A percentile compares a stretch with the other conserved stretches of the same genome.
These are phyloP conservation scores for Suhomyces xylopsoci DNA, from an alignment of 805 yeast species.

Conservation along the genomic window DNA sequence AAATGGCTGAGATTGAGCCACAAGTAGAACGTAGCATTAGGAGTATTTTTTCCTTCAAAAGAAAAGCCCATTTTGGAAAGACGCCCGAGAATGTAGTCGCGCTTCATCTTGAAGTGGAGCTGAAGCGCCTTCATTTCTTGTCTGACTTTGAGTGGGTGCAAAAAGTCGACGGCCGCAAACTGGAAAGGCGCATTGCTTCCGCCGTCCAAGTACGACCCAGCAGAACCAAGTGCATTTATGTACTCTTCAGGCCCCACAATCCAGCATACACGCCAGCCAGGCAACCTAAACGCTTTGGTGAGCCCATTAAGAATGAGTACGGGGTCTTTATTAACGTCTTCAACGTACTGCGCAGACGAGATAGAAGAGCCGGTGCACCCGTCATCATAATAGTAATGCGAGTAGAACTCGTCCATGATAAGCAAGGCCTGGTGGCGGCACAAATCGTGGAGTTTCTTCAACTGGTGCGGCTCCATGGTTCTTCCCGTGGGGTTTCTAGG, in stretches of 20 bases:
- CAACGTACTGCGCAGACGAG: constrained; percentile 48
- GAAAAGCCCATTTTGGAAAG: constrained; percentile 52
- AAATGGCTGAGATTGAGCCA: constrained; percentile 57
- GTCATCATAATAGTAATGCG: constrained; percentile 56
- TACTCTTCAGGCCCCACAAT: constrained; percentile 60
- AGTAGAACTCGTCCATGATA: constrained; percentile 63
- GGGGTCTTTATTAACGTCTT: constrained; percentile 56
- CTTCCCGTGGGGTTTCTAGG: constrained; percentile 65
- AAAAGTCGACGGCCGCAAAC: constrained; percentile 53
- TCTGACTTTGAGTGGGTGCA: constrained; percentile 49
- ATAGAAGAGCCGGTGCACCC: constrained; percentile 51
- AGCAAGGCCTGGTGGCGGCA: constrained; percentile 47
- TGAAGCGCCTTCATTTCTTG: constrained; percentile 58
- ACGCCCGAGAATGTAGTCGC: constrained; percentile 52
- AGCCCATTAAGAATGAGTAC: constrained; percentile 59
- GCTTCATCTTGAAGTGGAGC: constrained; percentile 52
- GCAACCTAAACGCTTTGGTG: constrained; percentile 59
- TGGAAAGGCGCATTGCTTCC: constrained; percentile 63
- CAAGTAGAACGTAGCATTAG: constrained; percentile 57
- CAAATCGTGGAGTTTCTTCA: constrained; percentile 47
- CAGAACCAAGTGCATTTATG: constrained; percentile 51
- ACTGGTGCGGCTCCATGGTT: constrained; percentile 46
- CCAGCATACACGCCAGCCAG: constrained; percentile 68
- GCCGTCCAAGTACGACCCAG: constrained; percentile 60
- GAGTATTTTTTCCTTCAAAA: constrained; percentile 42